phyloP scores from a whole-genome alignment of 352 stramenopile genomes.

The Peronospora destructor region DNA sequence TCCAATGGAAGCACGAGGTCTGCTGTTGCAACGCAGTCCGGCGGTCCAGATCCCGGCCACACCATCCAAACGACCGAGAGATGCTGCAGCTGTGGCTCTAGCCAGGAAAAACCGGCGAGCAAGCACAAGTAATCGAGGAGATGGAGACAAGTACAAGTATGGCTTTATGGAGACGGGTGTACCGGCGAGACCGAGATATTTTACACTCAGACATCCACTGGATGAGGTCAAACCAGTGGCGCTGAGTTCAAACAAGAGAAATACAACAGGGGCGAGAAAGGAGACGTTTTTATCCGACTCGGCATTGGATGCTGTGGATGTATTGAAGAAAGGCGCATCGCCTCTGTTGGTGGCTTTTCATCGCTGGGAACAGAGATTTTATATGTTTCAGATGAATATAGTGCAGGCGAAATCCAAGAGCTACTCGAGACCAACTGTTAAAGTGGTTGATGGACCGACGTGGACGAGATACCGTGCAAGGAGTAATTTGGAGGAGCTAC shows the following conservation, averaged over 20 bases:
- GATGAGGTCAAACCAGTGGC: constrained; percentile 72
- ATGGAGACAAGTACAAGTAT: constrained; percentile 31
- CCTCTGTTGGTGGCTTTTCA: constrained; percentile 49
- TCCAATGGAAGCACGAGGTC: constrained; percentile 31
- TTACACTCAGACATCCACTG: constrained; percentile 65
- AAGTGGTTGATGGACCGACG: constrained; percentile 34
- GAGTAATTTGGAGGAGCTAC: constrained; percentile 26
- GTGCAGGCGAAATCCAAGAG: constrained; percentile 2
- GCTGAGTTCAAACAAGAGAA: constrained; percentile 2
- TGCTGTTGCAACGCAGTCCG: constrained; percentile 61
- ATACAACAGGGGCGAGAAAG: not conserved
- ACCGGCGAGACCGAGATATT: constrained; percentile 44
- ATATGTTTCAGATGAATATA: constrained; percentile 36
- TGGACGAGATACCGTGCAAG: constrained; percentile 35
- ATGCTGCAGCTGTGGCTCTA: constrained; percentile 26
- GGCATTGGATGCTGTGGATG: constrained; percentile 43
- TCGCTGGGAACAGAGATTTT: constrained; percentile 39
- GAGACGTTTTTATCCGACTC: constrained; percentile 42
- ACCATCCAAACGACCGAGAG: constrained; percentile 24
- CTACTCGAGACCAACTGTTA: constrained; percentile 15
- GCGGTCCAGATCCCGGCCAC: constrained; percentile 21
- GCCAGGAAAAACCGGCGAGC: constrained; percentile 27
- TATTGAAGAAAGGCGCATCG: constrained; percentile 19
- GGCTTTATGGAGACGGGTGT: constrained; percentile 12
- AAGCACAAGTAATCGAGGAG: constrained; percentile 34